Percentiles rank a stretch among this genome's conserved stretches.
phyloP scores from a whole-genome alignment of 805 yeast species.

The Kurtzmaniella fragi region DNA sequence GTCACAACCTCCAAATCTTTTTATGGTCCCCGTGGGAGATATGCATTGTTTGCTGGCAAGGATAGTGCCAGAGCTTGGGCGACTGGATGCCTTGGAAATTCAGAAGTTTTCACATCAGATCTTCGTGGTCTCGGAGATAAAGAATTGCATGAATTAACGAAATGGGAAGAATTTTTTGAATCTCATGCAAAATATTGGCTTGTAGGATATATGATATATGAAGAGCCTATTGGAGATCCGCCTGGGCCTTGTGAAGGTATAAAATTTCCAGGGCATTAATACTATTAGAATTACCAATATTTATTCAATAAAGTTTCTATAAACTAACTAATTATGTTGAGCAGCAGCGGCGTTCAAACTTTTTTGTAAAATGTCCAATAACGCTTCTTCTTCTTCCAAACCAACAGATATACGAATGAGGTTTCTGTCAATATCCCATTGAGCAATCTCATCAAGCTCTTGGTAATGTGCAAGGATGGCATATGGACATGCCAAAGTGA shows the following conservation, averaged over 20 bases:
- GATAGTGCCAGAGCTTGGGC: slow-evolving; percentile 68
- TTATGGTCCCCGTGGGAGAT: slow-evolving; percentile 58
- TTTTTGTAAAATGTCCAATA: slow-evolving; percentile 43
- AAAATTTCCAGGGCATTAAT: slow-evolving; percentile 16
- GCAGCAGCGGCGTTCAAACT: slow-evolving; percentile 47
- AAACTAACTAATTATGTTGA: slow-evolving; percentile 23
- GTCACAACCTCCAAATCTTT: slow-evolving; percentile 46
- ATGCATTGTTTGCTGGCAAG: slow-evolving; percentile 53
- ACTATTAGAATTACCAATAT: neutral
- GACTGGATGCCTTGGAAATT: slow-evolving; percentile 59
- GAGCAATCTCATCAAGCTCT: slow-evolving; percentile 72
- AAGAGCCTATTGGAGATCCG: slow-evolving; percentile 40
- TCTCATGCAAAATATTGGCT: slow-evolving; percentile 51
- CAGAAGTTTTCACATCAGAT: slow-evolving; percentile 59
- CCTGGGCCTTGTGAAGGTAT: slow-evolving; percentile 44
- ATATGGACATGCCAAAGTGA: slow-evolving; percentile 87
- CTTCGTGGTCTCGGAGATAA: slow-evolving; percentile 51
- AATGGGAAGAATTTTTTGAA: slow-evolving; percentile 52
- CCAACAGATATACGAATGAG: slow-evolving; percentile 83
- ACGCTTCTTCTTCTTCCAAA: slow-evolving; percentile 62
- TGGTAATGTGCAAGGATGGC: slow-evolving; percentile 79
- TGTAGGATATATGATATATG: slow-evolving; percentile 52
- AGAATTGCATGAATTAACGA: slow-evolving; percentile 35
- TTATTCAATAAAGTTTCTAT: no score
- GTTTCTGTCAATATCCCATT: slow-evolving; percentile 78